phyloP scores from a whole-genome alignment of 805 yeast genomes.

The Isabelozyma heimii region DNA sequence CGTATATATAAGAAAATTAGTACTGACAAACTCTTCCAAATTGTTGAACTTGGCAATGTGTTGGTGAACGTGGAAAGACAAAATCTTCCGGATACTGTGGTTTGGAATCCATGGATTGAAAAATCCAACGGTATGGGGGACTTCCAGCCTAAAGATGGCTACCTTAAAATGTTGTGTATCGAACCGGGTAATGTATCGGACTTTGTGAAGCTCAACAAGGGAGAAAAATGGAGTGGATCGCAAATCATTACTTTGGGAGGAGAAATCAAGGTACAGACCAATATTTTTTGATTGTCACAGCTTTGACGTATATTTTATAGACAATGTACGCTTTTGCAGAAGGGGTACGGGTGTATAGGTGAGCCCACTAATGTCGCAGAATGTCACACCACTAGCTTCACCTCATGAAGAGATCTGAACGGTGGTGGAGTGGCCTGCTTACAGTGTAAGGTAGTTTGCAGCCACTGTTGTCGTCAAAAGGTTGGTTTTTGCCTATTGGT shows the following conservation, averaged over 20 bases:
- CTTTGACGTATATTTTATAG: not conserved
- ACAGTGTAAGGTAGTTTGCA: too few species aligned
- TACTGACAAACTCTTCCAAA: constrained; percentile 55
- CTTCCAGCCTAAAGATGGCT: constrained; percentile 84
- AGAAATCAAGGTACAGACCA: constrained; percentile 58
- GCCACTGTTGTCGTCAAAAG: too few species aligned
- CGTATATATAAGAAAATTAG: constrained; percentile 71
- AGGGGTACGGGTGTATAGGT: not conserved
- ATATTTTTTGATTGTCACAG: constrained; percentile 24
- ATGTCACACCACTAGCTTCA: too few species aligned
- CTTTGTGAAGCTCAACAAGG: constrained; percentile 63
- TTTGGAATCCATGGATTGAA: constrained; percentile 97
- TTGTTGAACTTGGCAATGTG: constrained; percentile 70
- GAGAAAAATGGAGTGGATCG: constrained; percentile 70
- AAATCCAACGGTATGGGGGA: constrained; percentile 84
- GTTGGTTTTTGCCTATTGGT: too few species aligned
- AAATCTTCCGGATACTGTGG: constrained; percentile 71
- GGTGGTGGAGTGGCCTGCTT: too few species aligned
- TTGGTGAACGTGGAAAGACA: constrained; percentile 63
- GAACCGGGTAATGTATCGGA: constrained; percentile 89
- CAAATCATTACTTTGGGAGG: constrained; percentile 61
- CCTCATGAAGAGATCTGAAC: too few species aligned
- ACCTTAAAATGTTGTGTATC: constrained; percentile 83
- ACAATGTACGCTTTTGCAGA: not conserved
- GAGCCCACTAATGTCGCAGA: too few species aligned